A percentile compares a stretch with the other conserved stretches of the same genome.
These are phyloP conservation scores for Erysimum cheiri DNA, from an alignment of 441 rosid species.

Conservation along the genomic window DNA sequence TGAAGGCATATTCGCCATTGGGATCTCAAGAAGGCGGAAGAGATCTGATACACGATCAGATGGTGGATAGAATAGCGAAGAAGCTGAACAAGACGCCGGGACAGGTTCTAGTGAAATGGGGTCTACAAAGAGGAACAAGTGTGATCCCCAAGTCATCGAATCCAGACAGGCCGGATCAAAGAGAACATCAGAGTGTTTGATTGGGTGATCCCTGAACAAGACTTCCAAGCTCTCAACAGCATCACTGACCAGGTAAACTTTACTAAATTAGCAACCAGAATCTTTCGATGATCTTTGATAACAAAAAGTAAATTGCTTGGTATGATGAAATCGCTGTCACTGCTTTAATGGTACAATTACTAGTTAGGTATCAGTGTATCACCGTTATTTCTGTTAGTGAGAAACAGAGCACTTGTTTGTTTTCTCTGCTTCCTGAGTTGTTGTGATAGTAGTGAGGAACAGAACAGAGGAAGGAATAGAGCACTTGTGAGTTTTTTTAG, in stretches of 20 bases:
- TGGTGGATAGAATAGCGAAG: constrained; percentile 51
- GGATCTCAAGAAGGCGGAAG: constrained; percentile 56
- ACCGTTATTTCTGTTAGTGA: neutral
- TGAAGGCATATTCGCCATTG: constrained; percentile 49
- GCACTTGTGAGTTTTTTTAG: neutral
- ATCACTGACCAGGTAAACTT: constrained; percentile 47
- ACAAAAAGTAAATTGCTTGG: neutral
- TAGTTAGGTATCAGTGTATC: neutral
- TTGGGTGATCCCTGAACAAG: constrained; percentile 55
- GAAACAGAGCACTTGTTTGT: constrained; percentile 1
- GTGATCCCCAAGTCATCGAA: constrained; percentile 56
- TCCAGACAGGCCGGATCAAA: constrained; percentile 54
- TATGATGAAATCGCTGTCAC: neutral
- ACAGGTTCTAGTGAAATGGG: constrained; percentile 58
- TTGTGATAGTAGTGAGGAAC: neutral
- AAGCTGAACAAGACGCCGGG: constrained; percentile 58
- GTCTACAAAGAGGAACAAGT: constrained; percentile 56
- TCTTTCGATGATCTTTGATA: neutral
- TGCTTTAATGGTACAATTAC: neutral
- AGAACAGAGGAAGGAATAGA: neutral
- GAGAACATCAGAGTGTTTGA: constrained; percentile 56
- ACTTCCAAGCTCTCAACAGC: constrained; percentile 55
- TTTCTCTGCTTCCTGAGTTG: neutral
- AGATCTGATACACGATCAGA: constrained; percentile 52
- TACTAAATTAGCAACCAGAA: neutral